phyloP scores from a whole-genome alignment of 2,329 filamentous ascomycete genomes.

The Plenodomus lindquistii region DNA sequence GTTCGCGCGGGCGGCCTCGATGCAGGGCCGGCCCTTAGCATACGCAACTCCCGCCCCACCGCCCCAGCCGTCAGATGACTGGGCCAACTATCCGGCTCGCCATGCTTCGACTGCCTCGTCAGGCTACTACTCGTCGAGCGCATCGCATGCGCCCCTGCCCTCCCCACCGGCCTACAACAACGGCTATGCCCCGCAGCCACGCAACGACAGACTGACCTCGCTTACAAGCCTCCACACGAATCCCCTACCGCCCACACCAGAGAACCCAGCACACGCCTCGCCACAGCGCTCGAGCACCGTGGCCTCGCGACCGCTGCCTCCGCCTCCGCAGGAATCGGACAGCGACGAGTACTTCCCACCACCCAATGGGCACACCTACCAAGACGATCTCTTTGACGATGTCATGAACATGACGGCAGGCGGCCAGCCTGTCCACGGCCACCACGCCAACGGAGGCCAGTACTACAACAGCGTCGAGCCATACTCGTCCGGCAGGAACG shows the following conservation, averaged over 20 bases:
- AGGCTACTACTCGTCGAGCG: constrained; percentile 34
- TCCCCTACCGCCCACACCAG: constrained; percentile 53
- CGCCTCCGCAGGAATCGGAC: constrained; percentile 61
- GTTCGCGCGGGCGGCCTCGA: constrained; percentile 36
- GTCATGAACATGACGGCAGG: constrained; percentile 56
- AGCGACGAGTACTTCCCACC: constrained; percentile 46
- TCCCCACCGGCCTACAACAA: constrained; percentile 39
- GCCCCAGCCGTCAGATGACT: constrained; percentile 39
- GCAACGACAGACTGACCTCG: constrained; percentile 36
- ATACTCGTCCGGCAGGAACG: constrained; percentile 33
- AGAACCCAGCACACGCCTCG: constrained; percentile 54
- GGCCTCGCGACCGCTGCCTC: constrained; percentile 61
- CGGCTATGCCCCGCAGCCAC: constrained; percentile 33
- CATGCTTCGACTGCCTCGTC: constrained; percentile 33
- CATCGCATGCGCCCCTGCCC: constrained; percentile 40
- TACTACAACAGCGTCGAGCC: constrained; percentile 31
- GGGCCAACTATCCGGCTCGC: constrained; percentile 38
- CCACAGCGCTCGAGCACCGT: constrained; percentile 57
- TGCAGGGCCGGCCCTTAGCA: constrained; percentile 34
- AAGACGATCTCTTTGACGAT: constrained; percentile 62
- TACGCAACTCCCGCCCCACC: constrained; percentile 44
- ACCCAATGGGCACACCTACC: constrained; percentile 38
- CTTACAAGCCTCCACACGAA: constrained; percentile 38
- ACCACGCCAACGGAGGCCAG: constrained; percentile 36
- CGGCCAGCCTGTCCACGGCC: constrained; percentile 40